Percentiles rank a stretch among this genome's conserved stretches.
These are phyloP conservation scores for Orbilia quercus DNA, from an alignment of 2,329 filamentous ascomycete genomes.

Conservation along the genomic window DNA sequence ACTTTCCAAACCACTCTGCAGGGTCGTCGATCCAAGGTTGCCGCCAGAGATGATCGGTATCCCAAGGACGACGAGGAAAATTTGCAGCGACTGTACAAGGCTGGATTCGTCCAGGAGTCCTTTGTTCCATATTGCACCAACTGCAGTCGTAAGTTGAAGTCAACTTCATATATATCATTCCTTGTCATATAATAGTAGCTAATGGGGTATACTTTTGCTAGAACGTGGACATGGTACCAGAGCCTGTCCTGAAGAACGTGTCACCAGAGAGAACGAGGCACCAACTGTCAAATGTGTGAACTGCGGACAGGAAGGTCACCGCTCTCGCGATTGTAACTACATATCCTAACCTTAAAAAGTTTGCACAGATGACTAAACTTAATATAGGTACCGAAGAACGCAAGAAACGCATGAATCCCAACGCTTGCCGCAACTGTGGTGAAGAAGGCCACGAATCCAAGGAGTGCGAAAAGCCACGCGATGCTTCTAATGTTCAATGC, in stretches of 20 bases:
- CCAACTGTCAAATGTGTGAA: constrained; percentile 71
- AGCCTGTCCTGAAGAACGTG: constrained; percentile 65
- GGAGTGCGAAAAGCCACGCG: constrained; percentile 68
- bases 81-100: constrained; percentile 72
- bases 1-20: constrained; percentile 72
- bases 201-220: not conserved
- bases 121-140: constrained; percentile 72
- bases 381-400: constrained; percentile 63
- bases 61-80: constrained; percentile 72
- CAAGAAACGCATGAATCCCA: constrained; percentile 58
- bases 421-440: constrained; percentile 60
- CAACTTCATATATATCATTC: not conserved
- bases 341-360: not conserved
- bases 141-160: constrained; percentile 66
- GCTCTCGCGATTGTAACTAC: constrained; percentile 71
- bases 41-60: constrained; percentile 70
- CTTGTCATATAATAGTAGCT: not conserved
- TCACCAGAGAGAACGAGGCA: constrained; percentile 24
- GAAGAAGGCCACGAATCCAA: constrained; percentile 59
- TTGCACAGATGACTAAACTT: not conserved
- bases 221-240: constrained; percentile 74
- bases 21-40: constrained; percentile 65
- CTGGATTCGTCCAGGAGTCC: constrained; percentile 73
- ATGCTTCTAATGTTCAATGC: constrained; percentile 73
- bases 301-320: constrained; percentile 73